Base-by-base conservation (phyloP, 1,284 basidiomycete species). In the Malassezia arunalokei region DNA sequence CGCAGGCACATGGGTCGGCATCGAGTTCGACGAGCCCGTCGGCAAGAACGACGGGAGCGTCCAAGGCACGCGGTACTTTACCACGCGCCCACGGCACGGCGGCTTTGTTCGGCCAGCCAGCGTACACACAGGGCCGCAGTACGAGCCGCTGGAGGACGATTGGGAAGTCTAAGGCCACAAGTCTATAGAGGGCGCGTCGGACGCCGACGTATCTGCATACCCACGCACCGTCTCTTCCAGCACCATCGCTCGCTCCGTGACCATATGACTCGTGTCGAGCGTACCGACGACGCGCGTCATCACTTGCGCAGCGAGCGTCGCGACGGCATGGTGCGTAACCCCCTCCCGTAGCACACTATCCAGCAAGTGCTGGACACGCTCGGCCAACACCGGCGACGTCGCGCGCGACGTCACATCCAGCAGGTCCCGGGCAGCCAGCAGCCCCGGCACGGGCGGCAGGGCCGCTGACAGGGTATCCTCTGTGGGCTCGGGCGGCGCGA, bases 41-140 rank as follows among this genome's bases (percentile, higher is more conserved):
- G 91, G 92, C 9, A 95, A 91, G 76, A 91, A 92, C 60, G 86
- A 96, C 73, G 92, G 92, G 61, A 92, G 89, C 0, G 85, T 95
- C 2, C 80, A 87, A 63, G 89, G 86, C 0, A 81, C 83, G 61
- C 77, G 79, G 14, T 96, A 96, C 74, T 98, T 96, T 68, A 78
- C 79, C 2, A 88, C 87, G 69, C 76, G 74, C 43, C 79, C 80
- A 3, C 84, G 83, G 47, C 83, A 85, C 60, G 92, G 91, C 3
- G 82, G 83, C 5, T 95, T 98, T 71, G 86, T 92, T 9, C 81
- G 85, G 49, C 82, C 87, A 0, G 87, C 90, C 49, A 85, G 82
- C 70, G 81, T 96, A 8, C 79, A 76, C 39, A 78, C 87, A 5
- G 91, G 92, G 1, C 85, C 96, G 71, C 33, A 35, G 15, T 95